Base-by-base conservation (phyloP, 2,329 filamentous ascomycete genomes). In the Emmonsiellopsis sp. region DNA sequence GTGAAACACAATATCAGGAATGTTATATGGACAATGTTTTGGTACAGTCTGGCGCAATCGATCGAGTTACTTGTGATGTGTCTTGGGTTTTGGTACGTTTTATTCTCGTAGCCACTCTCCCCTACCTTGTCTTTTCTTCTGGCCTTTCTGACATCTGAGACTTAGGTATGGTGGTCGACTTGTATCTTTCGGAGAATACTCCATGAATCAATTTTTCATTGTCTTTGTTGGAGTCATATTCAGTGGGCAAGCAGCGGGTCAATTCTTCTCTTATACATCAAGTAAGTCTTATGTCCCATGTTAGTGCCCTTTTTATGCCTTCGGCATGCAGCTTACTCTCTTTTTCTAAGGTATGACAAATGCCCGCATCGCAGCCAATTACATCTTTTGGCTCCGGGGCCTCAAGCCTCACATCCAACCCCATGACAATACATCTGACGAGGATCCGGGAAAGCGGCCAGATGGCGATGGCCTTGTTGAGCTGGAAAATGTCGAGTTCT, bases 91-190 rank as follows among this genome's bases (percentile, higher is more conserved):
- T 52, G 50, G 50, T 52, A 46, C 37, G 39, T 37, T 13, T 4
- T 31, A 11, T 34, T 17, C 36, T 31, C 34, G 27, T 40, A 71
- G 2, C 84, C 87, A 61, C 79, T 86, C 11, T 66, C 62, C 36
- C 11, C 37, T 46, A 33, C 21, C 32, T 14, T 14, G 10, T 32
- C n/a, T 34, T 47, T 40, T 42, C 13, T 34, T 14, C 14, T 27
- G 37, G 63, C 63, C 59, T 63, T 60, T 6, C 52, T 85, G 42
- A 77, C 81, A 52, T 83, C 85, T 62, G 86, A 13, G 4, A 10
- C 48, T 70, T 1, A 62, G 81, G 78, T 87, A 86, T 56, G 84
- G 83, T 45, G 81, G 80, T 2, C 2, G 71, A 60, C 3, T 73
- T 76, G 31, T 60, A 50, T 56, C 58, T 40, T 53, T 27, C 3